phyloP scores from a whole-genome alignment of 1,284 basidiomycete species.

The Cutaneotrichosporon arboriforme region DNA sequence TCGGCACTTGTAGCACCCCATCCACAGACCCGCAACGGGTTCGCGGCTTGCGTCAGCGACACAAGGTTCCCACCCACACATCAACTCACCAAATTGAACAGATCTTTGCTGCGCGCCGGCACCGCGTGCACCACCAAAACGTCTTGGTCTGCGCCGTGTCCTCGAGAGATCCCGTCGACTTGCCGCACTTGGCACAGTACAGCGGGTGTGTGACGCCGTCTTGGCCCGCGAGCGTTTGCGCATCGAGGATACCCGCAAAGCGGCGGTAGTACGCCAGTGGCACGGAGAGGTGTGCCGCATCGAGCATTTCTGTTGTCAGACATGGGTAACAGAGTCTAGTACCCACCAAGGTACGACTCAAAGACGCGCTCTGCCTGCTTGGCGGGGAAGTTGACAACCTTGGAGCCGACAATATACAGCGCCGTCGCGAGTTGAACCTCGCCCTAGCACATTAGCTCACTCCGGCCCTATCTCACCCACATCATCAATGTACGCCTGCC shows the following conservation, averaged over 20 bases:
- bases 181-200: constrained; percentile 33
- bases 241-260: constrained; percentile 21
- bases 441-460: constrained; percentile 24
- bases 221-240: constrained; percentile 27
- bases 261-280: constrained; percentile 34
- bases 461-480: constrained; percentile 23
- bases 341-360: constrained; percentile 37
- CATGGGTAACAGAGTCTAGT: neutral
- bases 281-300: constrained; percentile 24
- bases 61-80: too few species aligned
- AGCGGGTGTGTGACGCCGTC: constrained; percentile 38
- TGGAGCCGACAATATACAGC: constrained; percentile 27
- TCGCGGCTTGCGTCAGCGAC: constrained; percentile 24
- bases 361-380: constrained; percentile 31
- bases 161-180: constrained; percentile 38
- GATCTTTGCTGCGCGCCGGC: constrained; percentile 27
- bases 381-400: constrained; percentile 26
- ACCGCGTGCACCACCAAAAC: constrained; percentile 42
- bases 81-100: constrained; percentile 37
- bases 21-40: constrained; percentile 34
- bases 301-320: constrained; percentile 31
- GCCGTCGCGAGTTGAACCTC: constrained; percentile 39
- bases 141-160: constrained; percentile 30
- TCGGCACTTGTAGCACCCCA: constrained; percentile 36
- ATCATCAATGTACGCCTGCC: constrained; percentile 37